Base-by-base conservation (phyloP, 2,329 filamentous ascomycete genomes). In the Cytospora leucostoma region DNA sequence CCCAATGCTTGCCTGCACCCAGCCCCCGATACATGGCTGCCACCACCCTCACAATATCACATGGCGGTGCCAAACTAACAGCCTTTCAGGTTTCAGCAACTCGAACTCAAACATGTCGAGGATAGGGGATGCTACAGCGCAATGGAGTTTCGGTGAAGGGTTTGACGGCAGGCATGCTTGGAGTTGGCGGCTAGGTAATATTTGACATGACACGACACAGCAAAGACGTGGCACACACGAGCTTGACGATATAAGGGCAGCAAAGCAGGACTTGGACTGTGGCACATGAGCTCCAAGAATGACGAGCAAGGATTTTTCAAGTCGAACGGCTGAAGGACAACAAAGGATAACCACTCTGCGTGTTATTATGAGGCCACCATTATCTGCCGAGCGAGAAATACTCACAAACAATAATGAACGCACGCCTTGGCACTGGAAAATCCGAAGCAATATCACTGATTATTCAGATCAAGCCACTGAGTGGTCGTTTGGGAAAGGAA, bases 61-160 rank as follows among this genome's bases (percentile, higher is more conserved):
- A 58, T n/a, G 6, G 8, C 27, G 11, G 13, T 35, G 13, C 37
- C 40, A 17, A 55, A 38, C 59, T 56, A 35, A 59, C 65, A 55
- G 49, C 57, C 57, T 38, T 3, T 4, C 68, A 96, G 92, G 71
- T 96, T 94, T 75, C 95, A 99, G 77, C 92, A 97, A 76, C 82
- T 98, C 69, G 91, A 97, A 73, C 81, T 99, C 70, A 91, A 92
- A 76, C 93, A 97, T 75, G 89, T 97, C 62, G 85, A 91, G 64
- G 90, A 97, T 75, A 84, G 82, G 71, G 93, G 94, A 62, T 95
- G 92, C 77, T 91, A 90, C 75, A 87, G 87, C 70, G 90, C 92
- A 66, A 86, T 96, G 77, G 95, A 99, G 78, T 97, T 98, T 68
- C 76, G 76, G 71, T 79, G 72, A 74, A 64, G 53, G 50, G 21